Conservation (phyloP, 2,329 filamentous ascomycete genomes). For the Exophiala spinifera region DNA sequence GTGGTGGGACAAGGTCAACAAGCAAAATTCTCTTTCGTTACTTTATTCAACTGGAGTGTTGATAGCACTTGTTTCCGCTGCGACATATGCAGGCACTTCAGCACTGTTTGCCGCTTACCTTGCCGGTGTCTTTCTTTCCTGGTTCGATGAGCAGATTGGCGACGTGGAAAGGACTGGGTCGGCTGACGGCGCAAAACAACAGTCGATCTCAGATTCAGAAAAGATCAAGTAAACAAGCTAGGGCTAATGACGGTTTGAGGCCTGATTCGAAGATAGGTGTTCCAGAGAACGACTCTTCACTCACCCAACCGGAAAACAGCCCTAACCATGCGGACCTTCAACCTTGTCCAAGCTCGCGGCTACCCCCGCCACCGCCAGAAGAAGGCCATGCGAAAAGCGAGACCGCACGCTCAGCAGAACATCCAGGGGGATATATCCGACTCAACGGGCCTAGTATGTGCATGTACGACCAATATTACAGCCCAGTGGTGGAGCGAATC, state of each 20-base stretch:
- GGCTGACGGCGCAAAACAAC: background rate
- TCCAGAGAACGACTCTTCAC: too few relatives aligned
- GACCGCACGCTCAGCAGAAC: background rate
- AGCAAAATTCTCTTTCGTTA: conserved; percentile 28
- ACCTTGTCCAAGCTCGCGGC: background rate
- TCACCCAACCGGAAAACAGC: too few relatives aligned
- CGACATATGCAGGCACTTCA: conserved; percentile 56
- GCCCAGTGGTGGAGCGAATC: conserved; percentile 48
- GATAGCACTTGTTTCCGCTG: conserved; percentile 46
- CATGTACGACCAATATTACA: conserved; percentile 49
- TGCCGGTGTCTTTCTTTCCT: conserved; percentile 51
- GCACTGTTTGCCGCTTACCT: conserved; percentile 58
- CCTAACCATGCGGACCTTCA: too few relatives aligned
- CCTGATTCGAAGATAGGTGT: too few relatives aligned
- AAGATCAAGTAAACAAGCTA: background rate
- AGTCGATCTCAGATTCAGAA: background rate
- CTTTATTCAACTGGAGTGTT: conserved; percentile 45
- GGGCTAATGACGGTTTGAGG: background rate
- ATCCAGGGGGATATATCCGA: background rate
- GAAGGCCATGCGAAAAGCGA: background rate
- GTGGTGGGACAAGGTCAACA: background rate
- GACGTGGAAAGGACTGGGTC: background rate
- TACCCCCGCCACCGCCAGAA: conserved; percentile 13
- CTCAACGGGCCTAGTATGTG: conserved; percentile 26
- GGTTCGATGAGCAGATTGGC: conserved; percentile 43